Conservation (phyloP, 345 rosid genomes). For the Brassica nigra region DNA sequence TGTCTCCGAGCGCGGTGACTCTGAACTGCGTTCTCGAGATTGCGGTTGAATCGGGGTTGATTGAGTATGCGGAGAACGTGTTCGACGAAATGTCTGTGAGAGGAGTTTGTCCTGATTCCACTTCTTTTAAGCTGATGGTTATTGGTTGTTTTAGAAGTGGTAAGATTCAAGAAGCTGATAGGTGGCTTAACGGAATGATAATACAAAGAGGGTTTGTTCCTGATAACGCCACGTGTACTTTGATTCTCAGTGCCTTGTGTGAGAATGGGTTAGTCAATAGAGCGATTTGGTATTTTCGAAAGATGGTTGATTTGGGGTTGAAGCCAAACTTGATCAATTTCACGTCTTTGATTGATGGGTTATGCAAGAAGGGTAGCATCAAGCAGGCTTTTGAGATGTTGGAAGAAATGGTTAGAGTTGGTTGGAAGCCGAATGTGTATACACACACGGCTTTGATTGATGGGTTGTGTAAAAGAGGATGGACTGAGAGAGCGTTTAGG, state of each 20-base stretch:
- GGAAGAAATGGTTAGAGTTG: slow-evolving; percentile 80
- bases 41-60: slow-evolving; percentile 52
- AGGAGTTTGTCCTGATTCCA: slow-evolving; percentile 62
- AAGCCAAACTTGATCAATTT: slow-evolving; percentile 78
- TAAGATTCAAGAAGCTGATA: slow-evolving; percentile 62
- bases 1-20: slow-evolving; percentile 44
- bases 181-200: slow-evolving; percentile 70
- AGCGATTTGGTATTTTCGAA: slow-evolving; percentile 69
- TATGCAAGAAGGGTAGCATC: slow-evolving; percentile 80
- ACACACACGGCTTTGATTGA: slow-evolving; percentile 79
- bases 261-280: slow-evolving; percentile 62
- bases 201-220: slow-evolving; percentile 58
- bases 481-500: slow-evolving; percentile 94
- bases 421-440: slow-evolving; percentile 85
- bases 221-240: slow-evolving; percentile 73
- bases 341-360: slow-evolving; percentile 72
- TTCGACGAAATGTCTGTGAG: slow-evolving; percentile 76
- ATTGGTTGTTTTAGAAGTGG: slow-evolving; percentile 61
- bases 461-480: slow-evolving; percentile 85
- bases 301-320: slow-evolving; percentile 61
- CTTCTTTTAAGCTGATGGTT: slow-evolving; percentile 65
- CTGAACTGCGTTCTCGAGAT: slow-evolving; percentile 54
- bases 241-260: slow-evolving; percentile 56
- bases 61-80: slow-evolving; percentile 63
- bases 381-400: slow-evolving; percentile 85